Evolutionary conservation across 225 moss, liverwort and hornwort species (phyloP).

Genomic region (Antitrichia curtipendula): DNA sequence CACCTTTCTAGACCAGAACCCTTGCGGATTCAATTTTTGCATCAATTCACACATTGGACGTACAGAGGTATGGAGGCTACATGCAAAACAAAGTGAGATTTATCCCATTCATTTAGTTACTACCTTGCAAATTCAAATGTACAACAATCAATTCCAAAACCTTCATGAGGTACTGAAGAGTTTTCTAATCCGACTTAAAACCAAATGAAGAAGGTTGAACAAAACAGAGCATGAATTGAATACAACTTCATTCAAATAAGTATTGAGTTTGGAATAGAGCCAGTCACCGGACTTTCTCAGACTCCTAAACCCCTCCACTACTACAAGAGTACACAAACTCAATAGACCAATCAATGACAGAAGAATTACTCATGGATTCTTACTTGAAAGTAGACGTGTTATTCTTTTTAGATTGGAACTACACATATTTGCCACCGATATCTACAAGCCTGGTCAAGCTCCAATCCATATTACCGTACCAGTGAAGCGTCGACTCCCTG

Average conservation of each 20-base stretch:
- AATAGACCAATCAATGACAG: not conserved
- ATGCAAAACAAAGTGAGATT: not conserved
- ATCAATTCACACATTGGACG: not conserved
- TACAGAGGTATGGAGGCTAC: not conserved
- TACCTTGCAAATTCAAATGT: not conserved
- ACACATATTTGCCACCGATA: not conserved
- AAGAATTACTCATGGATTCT: not conserved
- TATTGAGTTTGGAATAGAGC: not conserved
- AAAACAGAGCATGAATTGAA: not conserved
- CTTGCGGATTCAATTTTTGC: not conserved
- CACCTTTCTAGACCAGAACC: not conserved
- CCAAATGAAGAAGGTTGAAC: not conserved
- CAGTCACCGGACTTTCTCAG: accelerated
- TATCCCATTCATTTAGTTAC: not conserved
- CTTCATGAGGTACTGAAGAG: not conserved
- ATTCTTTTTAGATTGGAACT: not conserved
- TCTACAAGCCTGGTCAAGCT: not conserved
- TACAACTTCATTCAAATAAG: not conserved
- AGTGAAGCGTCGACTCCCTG: not conserved
- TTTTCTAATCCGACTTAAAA: not conserved
- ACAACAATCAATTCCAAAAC: not conserved
- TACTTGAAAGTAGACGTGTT: no score
- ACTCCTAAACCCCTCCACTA: not conserved
- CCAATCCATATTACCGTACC: not conserved
- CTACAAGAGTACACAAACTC: not conserved